A percentile compares a stretch with the other conserved stretches of the same genome.
Conservation (phyloP, 768 basidiomycete genomes). For the Exsudoporus frostii region DNA sequence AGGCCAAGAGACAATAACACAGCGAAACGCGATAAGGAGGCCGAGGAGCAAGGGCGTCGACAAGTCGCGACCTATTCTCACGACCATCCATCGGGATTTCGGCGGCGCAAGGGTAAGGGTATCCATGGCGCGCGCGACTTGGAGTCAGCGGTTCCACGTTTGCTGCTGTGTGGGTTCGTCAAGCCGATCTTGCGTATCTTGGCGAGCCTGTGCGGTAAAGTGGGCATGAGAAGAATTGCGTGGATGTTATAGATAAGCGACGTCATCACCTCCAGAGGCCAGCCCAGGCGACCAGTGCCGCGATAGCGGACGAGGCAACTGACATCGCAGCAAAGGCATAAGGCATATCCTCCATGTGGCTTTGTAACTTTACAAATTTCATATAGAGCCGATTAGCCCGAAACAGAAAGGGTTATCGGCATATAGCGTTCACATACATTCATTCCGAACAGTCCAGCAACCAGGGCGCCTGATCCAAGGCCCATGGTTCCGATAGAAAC, state of each 20-base stretch:
- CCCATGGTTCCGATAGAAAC: slow-evolving; percentile 96
- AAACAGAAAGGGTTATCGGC: slow-evolving; percentile 18
- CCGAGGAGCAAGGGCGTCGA: slow-evolving; percentile 1
- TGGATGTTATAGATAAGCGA: slow-evolving; percentile 13
- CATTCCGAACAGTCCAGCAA: slow-evolving; percentile 95
- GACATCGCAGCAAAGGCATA: slow-evolving; percentile 75
- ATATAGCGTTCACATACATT: slow-evolving; percentile 59
- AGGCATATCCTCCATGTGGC: slow-evolving; percentile 66
- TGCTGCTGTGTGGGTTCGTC: slow-evolving; percentile 26
- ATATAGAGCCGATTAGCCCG: slow-evolving; percentile 20
- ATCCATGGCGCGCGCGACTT: slow-evolving; percentile 31
- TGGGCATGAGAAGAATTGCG: slow-evolving; percentile 2
- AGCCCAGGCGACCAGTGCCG: slow-evolving; percentile 56
- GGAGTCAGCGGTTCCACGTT: slow-evolving; percentile 8
- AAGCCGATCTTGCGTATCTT: slow-evolving; percentile 46
- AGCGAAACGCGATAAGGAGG: slow-evolving; percentile 13
- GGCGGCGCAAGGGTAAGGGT: slow-evolving; percentile 39
- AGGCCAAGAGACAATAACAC: background rate
- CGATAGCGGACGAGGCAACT: slow-evolving; percentile 52
- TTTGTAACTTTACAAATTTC: slow-evolving; percentile 54
- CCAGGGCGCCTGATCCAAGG: slow-evolving; percentile 82
- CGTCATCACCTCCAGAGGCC: slow-evolving; percentile 58
- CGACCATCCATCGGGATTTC: slow-evolving; percentile 40
- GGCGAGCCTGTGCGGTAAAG: slow-evolving; percentile 33
- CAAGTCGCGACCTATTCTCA: slow-evolving; percentile 21